These are phyloP conservation scores for Drechslerella stenobrocha DNA, from an alignment of 2,329 filamentous ascomycete genomes.

Conservation along the genomic window DNA sequence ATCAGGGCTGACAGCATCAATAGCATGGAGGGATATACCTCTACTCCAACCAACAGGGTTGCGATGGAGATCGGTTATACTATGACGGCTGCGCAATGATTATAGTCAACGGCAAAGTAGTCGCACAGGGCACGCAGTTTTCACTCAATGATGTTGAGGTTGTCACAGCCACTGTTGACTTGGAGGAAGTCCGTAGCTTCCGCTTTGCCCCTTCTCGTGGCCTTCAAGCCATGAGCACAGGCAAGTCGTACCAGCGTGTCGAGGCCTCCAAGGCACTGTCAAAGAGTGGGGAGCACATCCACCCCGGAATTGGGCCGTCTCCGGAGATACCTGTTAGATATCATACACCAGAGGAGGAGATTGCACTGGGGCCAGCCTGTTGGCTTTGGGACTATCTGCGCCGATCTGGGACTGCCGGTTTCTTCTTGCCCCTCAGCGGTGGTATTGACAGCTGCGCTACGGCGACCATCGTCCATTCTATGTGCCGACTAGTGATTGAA, in stretches of 20 bases:
- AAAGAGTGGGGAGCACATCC: constrained; percentile 56
- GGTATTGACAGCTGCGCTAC: constrained; percentile 66
- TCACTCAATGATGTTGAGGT: constrained; percentile 67
- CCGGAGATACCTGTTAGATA: constrained; percentile 60
- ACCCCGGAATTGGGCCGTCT: constrained; percentile 59
- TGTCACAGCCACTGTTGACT: constrained; percentile 67
- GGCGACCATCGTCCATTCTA: constrained; percentile 57
- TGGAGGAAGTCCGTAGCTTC: constrained; percentile 70
- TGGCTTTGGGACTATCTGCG: constrained; percentile 70
- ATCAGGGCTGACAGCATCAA: constrained; percentile 36
- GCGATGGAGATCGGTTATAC: constrained; percentile 65
- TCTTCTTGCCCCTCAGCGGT: constrained; percentile 63
- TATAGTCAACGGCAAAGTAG: constrained; percentile 65
- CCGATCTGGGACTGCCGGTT: constrained; percentile 61
- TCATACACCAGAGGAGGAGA: constrained; percentile 68
- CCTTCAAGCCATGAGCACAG: constrained; percentile 62
- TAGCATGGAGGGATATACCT: constrained; percentile 60
- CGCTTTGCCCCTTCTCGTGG: constrained; percentile 64
- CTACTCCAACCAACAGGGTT: constrained; percentile 67
- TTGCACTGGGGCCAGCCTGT: constrained; percentile 66
- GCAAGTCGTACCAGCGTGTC: constrained; percentile 59
- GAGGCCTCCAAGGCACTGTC: constrained; percentile 59
- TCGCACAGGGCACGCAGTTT: constrained; percentile 70
- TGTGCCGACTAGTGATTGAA: constrained; percentile 63
- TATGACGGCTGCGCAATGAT: constrained; percentile 69